phyloP scores from a whole-genome alignment of 2,329 filamentous ascomycete genomes.

The Fusarium hainanense region DNA sequence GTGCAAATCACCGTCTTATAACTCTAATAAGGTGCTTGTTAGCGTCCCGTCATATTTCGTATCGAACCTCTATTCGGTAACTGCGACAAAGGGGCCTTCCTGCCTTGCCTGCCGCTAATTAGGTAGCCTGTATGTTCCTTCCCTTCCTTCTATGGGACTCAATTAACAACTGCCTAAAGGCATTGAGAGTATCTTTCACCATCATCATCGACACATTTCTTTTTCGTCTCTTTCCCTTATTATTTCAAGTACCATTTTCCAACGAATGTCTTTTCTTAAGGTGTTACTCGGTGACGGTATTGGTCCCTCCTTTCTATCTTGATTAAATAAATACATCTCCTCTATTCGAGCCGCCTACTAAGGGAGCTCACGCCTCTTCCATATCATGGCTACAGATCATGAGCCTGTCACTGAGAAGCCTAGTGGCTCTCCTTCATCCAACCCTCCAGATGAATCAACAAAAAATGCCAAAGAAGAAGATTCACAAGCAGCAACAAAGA shows the following conservation, averaged over 20 bases:
- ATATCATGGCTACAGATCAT: conserved; percentile 32
- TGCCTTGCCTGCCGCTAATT: background rate
- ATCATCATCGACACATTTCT: background rate
- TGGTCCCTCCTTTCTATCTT: background rate
- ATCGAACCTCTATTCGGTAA: conserved; percentile 10
- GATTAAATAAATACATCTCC: background rate
- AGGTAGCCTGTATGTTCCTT: background rate
- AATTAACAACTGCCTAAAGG: conserved; percentile 6
- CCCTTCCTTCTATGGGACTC: background rate
- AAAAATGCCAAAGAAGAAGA: conserved; percentile 43
- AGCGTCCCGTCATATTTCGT: conserved; percentile 33
- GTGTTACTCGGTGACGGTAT: background rate
- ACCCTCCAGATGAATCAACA: conserved; percentile 1
- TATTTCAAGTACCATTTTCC: background rate
- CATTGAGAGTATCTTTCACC: background rate
- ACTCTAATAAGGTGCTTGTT: background rate
- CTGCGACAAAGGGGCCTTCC: background rate
- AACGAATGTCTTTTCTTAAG: background rate
- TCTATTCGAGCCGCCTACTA: background rate
- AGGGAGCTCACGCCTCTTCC: background rate
- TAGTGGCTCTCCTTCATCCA: conserved; percentile 12
- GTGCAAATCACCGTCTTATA: background rate
- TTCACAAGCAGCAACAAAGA: conserved; percentile 49
- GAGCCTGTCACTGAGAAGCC: conserved; percentile 29
- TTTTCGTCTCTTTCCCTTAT: background rate